These are phyloP conservation scores for Calonectria fujianensis DNA, from an alignment of 2,329 filamentous ascomycete genomes.

Conservation along the genomic window DNA sequence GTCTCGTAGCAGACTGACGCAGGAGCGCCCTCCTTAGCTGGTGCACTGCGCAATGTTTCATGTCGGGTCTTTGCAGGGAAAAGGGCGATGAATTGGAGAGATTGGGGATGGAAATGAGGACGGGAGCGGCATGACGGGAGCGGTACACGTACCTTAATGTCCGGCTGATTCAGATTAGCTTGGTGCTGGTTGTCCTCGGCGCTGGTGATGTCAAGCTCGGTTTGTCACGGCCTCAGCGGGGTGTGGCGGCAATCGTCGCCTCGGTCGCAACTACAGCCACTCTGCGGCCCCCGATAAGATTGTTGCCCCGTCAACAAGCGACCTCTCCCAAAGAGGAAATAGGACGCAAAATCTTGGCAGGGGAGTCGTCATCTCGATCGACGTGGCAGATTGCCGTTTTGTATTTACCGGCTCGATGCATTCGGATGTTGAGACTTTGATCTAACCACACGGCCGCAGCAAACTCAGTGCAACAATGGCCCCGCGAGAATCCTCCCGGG, in stretches of 20 bases:
- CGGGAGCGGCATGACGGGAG: conserved; percentile 42
- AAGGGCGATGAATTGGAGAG: conserved; percentile 34
- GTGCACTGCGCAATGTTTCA: conserved; percentile 59
- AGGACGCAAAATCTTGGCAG: conserved; percentile 40
- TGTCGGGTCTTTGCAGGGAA: conserved; percentile 45
- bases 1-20: conserved; percentile 45
- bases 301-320: conserved; percentile 64
- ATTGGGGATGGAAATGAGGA: conserved; percentile 40
- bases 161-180: conserved; percentile 47
- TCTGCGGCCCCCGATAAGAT: conserved; percentile 56
- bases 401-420: conserved; percentile 27
- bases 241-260: conserved; percentile 54
- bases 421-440: conserved; percentile 49
- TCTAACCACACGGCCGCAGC: conserved; percentile 49
- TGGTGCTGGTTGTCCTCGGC: conserved; percentile 50
- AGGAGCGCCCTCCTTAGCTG: conserved; percentile 56
- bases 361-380: conserved; percentile 43
- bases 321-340: conserved; percentile 49
- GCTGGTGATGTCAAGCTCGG: conserved; percentile 60
- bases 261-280: conserved; percentile 47
- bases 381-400: conserved; percentile 37
- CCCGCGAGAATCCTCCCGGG: conserved; percentile 59
- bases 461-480: conserved; percentile 57
- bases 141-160: conserved; percentile 48
- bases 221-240: conserved; percentile 62